Evolutionary conservation across 2,329 filamentous ascomycete genomes (phyloP).

Genomic region (Didymella sp.): DNA sequence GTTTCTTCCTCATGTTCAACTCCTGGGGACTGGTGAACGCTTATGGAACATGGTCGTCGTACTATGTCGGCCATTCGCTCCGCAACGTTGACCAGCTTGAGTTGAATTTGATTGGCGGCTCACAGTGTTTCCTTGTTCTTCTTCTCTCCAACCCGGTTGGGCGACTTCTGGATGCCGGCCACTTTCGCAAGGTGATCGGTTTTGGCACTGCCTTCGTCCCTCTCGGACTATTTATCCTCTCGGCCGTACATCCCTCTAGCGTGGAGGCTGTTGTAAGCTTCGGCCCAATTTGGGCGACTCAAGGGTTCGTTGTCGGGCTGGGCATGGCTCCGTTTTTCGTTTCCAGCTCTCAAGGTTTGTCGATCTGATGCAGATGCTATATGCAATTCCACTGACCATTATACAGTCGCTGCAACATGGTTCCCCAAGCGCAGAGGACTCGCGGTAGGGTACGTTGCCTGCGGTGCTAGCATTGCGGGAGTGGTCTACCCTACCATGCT

Average conservation of each 20-base stretch:
- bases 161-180: conserved; percentile 57
- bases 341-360: conserved; percentile 58
- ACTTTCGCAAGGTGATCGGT: conserved; percentile 50
- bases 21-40: conserved; percentile 59
- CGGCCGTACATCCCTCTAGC: conserved; percentile 51
- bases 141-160: conserved; percentile 56
- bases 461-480: conserved; percentile 57
- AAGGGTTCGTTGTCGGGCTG: conserved; percentile 56
- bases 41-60: conserved; percentile 59
- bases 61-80: conserved; percentile 57
- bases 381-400: conserved; percentile 18
- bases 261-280: conserved; percentile 50
- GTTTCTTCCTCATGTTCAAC: conserved; percentile 61
- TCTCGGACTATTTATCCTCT: conserved; percentile 56
- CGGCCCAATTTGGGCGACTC: conserved; percentile 55
- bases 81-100: conserved; percentile 50
- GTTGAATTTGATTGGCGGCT: conserved; percentile 58
- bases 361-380: not conserved
- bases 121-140: conserved; percentile 57
- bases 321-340: conserved; percentile 63
- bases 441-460: conserved; percentile 59
- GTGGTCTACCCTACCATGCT: conserved; percentile 58
- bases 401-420: conserved; percentile 58
- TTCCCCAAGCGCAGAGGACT: conserved; percentile 56
- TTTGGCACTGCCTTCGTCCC: conserved; percentile 54